Evolutionary conservation across 2,329 filamentous ascomycete species (phyloP).

Genomic region (Emmonsia crescens): DNA sequence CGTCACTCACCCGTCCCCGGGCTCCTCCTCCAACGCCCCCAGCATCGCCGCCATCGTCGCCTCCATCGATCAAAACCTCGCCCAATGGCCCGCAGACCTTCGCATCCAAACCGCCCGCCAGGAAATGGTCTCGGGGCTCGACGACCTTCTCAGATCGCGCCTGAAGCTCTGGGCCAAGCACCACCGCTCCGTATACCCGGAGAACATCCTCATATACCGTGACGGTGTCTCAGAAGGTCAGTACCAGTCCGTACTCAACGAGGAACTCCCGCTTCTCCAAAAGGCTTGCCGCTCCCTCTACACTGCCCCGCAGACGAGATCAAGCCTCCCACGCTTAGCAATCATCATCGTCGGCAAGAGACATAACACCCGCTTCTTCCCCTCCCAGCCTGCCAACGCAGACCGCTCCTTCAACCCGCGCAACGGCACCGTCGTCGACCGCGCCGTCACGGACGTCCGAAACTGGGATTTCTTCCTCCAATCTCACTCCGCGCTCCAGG

Average conservation of each 20-base stretch:
- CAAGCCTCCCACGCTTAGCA: conserved; percentile 50
- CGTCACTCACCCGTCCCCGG: conserved; percentile 74
- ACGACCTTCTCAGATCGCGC: conserved; percentile 52
- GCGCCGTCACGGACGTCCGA: conserved; percentile 62
- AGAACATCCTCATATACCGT: conserved; percentile 72
- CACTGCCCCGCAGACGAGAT: conserved; percentile 37
- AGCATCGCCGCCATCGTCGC: conserved; percentile 75
- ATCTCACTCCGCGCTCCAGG: conserved; percentile 68
- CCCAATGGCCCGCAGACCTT: conserved; percentile 66
- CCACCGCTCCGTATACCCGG: conserved; percentile 48
- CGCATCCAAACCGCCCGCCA: conserved; percentile 46
- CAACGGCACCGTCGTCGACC: conserved; percentile 75
- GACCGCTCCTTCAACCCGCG: conserved; percentile 53
- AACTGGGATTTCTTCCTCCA: conserved; percentile 82
- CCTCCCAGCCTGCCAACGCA: conserved; percentile 43
- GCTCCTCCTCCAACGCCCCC: conserved; percentile 48
- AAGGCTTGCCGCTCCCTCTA: conserved; percentile 54
- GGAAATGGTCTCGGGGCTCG: conserved; percentile 61
- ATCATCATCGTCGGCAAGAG: conserved; percentile 78
- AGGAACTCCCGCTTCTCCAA: conserved; percentile 49
- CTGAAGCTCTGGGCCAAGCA: conserved; percentile 53
- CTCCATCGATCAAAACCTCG: conserved; percentile 57
- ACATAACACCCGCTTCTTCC: conserved; percentile 80
- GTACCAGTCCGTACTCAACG: conserved; percentile 55
- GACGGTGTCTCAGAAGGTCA: conserved; percentile 86